These are phyloP conservation scores for Pichia sp. DNA, from an alignment of 1,139 yeast species.

Conservation along the genomic window DNA sequence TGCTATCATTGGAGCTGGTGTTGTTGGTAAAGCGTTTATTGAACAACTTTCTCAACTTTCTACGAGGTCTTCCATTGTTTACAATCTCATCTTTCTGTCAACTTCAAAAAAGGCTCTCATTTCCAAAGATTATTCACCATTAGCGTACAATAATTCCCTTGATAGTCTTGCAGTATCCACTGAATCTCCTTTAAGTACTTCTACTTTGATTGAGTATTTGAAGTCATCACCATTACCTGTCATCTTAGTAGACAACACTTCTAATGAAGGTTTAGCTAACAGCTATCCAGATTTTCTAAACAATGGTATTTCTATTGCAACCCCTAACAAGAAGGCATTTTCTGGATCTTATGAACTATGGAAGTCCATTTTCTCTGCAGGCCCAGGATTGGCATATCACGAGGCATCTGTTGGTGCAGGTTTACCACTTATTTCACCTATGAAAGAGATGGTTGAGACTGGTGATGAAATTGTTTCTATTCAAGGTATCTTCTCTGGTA, in stretches of 20 bases:
- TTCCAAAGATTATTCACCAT: constrained; percentile 61
- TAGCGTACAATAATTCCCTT: constrained; percentile 57
- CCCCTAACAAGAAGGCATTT: constrained; percentile 97
- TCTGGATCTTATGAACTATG: constrained; percentile 72
- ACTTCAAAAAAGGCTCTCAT: constrained; percentile 63
- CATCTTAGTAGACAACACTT: constrained; percentile 88
- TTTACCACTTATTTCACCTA: constrained; percentile 82
- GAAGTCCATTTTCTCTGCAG: constrained; percentile 62
- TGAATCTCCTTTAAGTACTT: constrained; percentile 45
- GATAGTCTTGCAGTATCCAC: constrained; percentile 37
- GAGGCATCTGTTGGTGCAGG: constrained; percentile 99
- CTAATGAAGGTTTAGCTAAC: constrained; percentile 68
- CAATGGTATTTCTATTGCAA: constrained; percentile 85
- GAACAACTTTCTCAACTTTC: constrained; percentile 48
- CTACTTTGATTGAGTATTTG: constrained; percentile 55
- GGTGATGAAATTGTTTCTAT: constrained; percentile 88
- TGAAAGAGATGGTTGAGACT: constrained; percentile 79
- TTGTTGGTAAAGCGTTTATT: constrained; percentile 88
- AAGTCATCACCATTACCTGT: constrained; percentile 64
- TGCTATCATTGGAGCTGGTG: constrained; percentile 88
- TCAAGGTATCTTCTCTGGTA: constrained; percentile 96
- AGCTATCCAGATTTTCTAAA: constrained; percentile 67
- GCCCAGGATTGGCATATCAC: constrained; percentile 73
- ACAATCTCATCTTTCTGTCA: constrained; percentile 76
- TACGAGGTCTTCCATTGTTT: constrained; percentile 37